These are phyloP conservation scores for Pezicula radicicola DNA, from an alignment of 2,329 filamentous ascomycete species.

Conservation along the genomic window DNA sequence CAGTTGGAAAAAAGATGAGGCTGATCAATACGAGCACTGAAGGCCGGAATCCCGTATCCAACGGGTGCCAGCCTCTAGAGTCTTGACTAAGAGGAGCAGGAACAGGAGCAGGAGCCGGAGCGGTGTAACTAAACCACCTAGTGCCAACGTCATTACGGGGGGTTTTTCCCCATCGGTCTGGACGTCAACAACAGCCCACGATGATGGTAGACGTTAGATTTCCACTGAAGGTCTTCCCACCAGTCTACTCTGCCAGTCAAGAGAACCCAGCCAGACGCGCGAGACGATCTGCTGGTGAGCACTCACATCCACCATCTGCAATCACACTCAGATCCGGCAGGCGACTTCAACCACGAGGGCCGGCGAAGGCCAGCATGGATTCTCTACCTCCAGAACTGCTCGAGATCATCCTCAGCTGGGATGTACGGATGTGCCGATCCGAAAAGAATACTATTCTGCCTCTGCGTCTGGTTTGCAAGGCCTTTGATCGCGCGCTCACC, in stretches of 20 bases:
- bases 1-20: too few relatives aligned
- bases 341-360: not conserved
- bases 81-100: too few relatives aligned
- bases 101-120: too few relatives aligned
- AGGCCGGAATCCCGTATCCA: too few relatives aligned
- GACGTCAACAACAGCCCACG: not conserved
- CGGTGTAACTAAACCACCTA: too few relatives aligned
- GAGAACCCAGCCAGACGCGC: too few relatives aligned
- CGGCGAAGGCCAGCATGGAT: conserved; percentile 33
- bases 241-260: not conserved
- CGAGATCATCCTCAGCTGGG: conserved; percentile 41
- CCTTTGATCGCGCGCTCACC: conserved; percentile 45
- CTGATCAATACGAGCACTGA: too few relatives aligned
- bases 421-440: conserved; percentile 32
- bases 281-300: too few relatives aligned
- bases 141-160: too few relatives aligned
- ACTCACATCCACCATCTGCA: not conserved
- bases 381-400: conserved; percentile 46
- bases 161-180: not conserved
- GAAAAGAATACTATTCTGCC: conserved; percentile 43
- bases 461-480: conserved; percentile 46
- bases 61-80: too few relatives aligned
- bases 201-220: not conserved
- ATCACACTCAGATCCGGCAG: not conserved
- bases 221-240: not conserved